A percentile compares a stretch with the other conserved stretches of the same genome.
phyloP scores from a whole-genome alignment of 2,329 filamentous ascomycete species.

The Aspergillus spinulosporus region DNA sequence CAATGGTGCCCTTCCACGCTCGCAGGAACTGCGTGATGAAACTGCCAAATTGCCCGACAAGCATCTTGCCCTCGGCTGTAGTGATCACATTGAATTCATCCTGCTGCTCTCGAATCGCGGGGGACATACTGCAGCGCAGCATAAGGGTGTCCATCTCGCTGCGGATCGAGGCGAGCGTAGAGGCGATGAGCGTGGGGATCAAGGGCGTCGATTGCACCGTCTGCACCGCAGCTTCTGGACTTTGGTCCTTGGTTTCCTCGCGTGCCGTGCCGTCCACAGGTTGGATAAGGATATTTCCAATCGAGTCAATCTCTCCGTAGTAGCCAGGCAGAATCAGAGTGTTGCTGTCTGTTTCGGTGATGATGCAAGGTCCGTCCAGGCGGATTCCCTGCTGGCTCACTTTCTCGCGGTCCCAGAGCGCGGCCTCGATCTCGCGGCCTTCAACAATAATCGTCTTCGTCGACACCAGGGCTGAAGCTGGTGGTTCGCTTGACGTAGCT shows the following conservation, averaged over 20 bases:
- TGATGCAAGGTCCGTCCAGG: constrained; percentile 48
- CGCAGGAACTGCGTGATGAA: constrained; percentile 52
- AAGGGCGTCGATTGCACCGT: constrained; percentile 42
- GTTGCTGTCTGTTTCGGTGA: constrained; percentile 55
- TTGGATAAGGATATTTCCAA: constrained; percentile 53
- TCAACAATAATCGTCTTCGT: constrained; percentile 45
- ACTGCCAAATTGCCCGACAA: constrained; percentile 54
- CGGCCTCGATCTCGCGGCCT: constrained; percentile 44
- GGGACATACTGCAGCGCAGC: constrained; percentile 54
- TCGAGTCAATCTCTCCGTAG: constrained; percentile 48
- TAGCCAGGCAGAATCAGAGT: constrained; percentile 52
- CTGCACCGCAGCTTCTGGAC: constrained; percentile 37
- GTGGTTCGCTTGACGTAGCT: constrained; percentile 29
- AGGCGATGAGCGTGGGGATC: constrained; percentile 48
- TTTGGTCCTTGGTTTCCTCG: constrained; percentile 29
- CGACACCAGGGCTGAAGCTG: constrained; percentile 39
- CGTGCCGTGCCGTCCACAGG: constrained; percentile 31
- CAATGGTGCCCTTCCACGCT: constrained; percentile 49
- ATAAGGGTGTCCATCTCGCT: constrained; percentile 55
- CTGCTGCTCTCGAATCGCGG: constrained; percentile 54
- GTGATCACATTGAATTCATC: constrained; percentile 57
- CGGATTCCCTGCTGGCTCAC: constrained; percentile 44
- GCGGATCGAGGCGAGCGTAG: constrained; percentile 48
- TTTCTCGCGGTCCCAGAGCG: constrained; percentile 47
- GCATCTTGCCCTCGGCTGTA: constrained; percentile 51